A percentile compares a stretch with the other conserved stretches of the same genome.
phyloP scores from a whole-genome alignment of 140 eudicot genomes.

The Anethum foeniculum region DNA sequence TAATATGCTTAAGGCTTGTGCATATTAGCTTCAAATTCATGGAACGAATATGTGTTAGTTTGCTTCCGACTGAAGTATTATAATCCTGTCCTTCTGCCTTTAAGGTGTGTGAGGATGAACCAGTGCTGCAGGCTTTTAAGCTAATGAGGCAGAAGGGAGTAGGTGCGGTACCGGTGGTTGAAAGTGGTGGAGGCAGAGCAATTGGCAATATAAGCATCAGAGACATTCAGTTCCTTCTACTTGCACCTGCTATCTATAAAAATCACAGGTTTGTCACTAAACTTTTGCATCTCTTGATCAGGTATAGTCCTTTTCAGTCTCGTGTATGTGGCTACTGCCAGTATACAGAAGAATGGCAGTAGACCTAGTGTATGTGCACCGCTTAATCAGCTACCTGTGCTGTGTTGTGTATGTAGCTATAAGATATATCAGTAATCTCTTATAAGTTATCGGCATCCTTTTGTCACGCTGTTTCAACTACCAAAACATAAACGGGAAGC shows the following conservation, averaged over 20 bases:
- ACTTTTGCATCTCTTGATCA: background rate
- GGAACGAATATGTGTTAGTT: background rate
- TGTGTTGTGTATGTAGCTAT: background rate
- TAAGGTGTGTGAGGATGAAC: constrained; percentile 85
- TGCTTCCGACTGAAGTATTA: background rate
- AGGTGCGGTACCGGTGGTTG: constrained; percentile 81
- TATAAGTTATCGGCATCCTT: background rate
- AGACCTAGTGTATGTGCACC: background rate
- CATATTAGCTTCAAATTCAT: background rate
- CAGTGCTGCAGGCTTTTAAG: constrained; percentile 83
- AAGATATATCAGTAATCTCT: background rate
- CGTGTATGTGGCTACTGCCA: background rate
- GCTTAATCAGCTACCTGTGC: background rate
- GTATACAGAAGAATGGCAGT: background rate
- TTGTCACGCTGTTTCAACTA: background rate
- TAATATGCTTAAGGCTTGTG: background rate
- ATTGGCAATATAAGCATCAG: constrained; percentile 67
- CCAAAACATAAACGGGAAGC: background rate
- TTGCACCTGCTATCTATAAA: constrained; percentile 45
- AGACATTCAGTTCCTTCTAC: constrained; percentile 48
- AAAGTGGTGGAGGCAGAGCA: constrained; percentile 62
- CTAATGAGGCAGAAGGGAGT: constrained; percentile 76
- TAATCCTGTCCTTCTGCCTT: constrained; percentile 6
- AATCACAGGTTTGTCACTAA: constrained; percentile 42
- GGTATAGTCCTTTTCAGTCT: background rate